These are phyloP conservation scores for Metschnikowia santaceciliae DNA, from an alignment of 805 yeast species.

Conservation along the genomic window DNA sequence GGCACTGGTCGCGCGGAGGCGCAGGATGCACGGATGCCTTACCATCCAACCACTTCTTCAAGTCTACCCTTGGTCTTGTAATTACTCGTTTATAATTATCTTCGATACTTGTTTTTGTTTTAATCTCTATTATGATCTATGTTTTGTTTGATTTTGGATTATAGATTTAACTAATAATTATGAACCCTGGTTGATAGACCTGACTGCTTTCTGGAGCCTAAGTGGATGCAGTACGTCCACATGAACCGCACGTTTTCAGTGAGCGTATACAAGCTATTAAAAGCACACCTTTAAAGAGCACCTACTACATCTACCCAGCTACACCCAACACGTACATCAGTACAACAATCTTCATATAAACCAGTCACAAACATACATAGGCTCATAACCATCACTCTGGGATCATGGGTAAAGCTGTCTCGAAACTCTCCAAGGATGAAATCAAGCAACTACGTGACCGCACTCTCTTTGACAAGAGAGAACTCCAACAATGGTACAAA, in stretches of 20 bases:
- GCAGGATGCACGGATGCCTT: conserved; percentile 2
- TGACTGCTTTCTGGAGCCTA: no score
- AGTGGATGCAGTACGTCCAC: not conserved
- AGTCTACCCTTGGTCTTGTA: no score
- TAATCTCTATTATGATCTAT: no score
- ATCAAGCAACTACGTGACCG: conserved; percentile 74
- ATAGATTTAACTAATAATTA: no score
- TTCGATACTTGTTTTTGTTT: no score
- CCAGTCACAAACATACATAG: no score
- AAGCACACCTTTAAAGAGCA: not conserved
- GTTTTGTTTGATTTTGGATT: no score
- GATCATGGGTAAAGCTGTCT: conserved; percentile 89
- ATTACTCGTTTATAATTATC: no score
- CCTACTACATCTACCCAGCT: not conserved
- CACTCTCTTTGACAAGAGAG: conserved; percentile 89
- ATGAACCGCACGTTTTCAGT: not conserved
- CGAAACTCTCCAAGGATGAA: conserved; percentile 89
- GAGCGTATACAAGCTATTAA: no score
- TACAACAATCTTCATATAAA: no score
- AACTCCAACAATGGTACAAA: conserved; percentile 97
- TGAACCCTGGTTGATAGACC: no score
- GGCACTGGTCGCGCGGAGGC: not conserved
- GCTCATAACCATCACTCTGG: not conserved
- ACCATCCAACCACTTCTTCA: no score
- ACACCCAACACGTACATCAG: not conserved